phyloP scores from a whole-genome alignment of 345 rosid genomes.

The Dimocarpus longan region DNA sequence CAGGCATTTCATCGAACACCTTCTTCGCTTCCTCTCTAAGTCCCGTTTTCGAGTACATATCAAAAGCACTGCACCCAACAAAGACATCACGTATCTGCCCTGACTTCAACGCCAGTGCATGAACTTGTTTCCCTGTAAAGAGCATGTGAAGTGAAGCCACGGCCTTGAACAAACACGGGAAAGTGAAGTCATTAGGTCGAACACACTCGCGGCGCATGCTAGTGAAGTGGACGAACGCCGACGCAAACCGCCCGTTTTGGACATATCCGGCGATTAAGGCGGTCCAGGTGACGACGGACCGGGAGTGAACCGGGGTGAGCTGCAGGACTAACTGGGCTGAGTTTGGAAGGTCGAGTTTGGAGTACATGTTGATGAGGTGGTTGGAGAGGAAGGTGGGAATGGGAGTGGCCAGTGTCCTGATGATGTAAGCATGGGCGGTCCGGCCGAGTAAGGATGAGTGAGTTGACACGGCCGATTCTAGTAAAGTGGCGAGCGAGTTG shows the following conservation, averaged over 20 bases:
- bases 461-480: slow-evolving; percentile 56
- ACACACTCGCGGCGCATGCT: slow-evolving; percentile 60
- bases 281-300: slow-evolving; percentile 86
- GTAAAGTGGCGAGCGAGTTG: slow-evolving; percentile 45
- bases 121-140: slow-evolving; percentile 55
- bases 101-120: slow-evolving; percentile 59
- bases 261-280: slow-evolving; percentile 72
- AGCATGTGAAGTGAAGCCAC: slow-evolving; percentile 50
- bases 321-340: slow-evolving; percentile 64
- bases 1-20: slow-evolving; percentile 86
- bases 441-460: slow-evolving; percentile 59
- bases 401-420: slow-evolving; percentile 50
- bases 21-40: slow-evolving; percentile 54
- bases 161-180: slow-evolving; percentile 84
- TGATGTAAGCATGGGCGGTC: slow-evolving; percentile 57
- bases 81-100: slow-evolving; percentile 57
- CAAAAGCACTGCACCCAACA: slow-evolving; percentile 80
- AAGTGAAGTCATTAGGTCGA: slow-evolving; percentile 73
- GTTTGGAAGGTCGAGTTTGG: slow-evolving; percentile 64
- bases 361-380: slow-evolving; percentile 74
- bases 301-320: slow-evolving; percentile 42
- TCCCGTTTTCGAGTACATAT: slow-evolving; percentile 68
- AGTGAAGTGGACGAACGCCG: slow-evolving; percentile 51
- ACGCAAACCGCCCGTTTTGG: slow-evolving; percentile 59
- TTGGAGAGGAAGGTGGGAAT: slow-evolving; percentile 57